Conservation (phyloP, 768 basidiomycete genomes). For the Pisolithus albus region DNA sequence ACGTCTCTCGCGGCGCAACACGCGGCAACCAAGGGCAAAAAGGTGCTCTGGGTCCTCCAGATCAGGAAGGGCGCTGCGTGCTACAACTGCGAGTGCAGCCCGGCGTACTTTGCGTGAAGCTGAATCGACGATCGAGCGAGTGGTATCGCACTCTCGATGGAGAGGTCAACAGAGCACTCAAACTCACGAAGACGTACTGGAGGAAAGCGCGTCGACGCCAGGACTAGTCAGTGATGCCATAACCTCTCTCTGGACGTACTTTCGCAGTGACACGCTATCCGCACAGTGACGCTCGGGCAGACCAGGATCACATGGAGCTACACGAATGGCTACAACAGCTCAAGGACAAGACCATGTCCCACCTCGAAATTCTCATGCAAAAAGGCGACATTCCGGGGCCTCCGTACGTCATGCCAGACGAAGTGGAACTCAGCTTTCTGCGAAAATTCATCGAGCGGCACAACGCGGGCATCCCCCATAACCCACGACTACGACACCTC, state of each 20-base stretch:
- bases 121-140: conserved; percentile 73
- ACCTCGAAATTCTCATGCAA: conserved; percentile 81
- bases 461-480: conserved; percentile 67
- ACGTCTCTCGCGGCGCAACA: conserved; percentile 78
- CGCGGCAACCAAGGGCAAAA: conserved; percentile 84
- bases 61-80: conserved; percentile 66
- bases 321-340: conserved; percentile 85
- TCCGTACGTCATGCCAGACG: conserved; percentile 75
- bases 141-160: conserved; percentile 76
- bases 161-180: conserved; percentile 75
- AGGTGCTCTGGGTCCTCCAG: conserved; percentile 64
- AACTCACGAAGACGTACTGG: conserved; percentile 83
- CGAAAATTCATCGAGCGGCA: conserved; percentile 81
- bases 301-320: conserved; percentile 85
- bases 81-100: conserved; percentile 81
- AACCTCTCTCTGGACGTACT: neutral
- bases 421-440: conserved; percentile 69
- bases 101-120: conserved; percentile 67
- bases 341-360: conserved; percentile 86
- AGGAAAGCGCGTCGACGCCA: conserved; percentile 74
- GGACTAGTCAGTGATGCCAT: conserved; percentile 41
- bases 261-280: conserved; percentile 6
- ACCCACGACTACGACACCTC: conserved; percentile 66
- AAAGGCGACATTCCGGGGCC: conserved; percentile 83
- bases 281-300: conserved; percentile 58